Evolutionary conservation across 2,329 filamentous ascomycete species (phyloP).

Genomic region (Orbilia brochopaga): DNA sequence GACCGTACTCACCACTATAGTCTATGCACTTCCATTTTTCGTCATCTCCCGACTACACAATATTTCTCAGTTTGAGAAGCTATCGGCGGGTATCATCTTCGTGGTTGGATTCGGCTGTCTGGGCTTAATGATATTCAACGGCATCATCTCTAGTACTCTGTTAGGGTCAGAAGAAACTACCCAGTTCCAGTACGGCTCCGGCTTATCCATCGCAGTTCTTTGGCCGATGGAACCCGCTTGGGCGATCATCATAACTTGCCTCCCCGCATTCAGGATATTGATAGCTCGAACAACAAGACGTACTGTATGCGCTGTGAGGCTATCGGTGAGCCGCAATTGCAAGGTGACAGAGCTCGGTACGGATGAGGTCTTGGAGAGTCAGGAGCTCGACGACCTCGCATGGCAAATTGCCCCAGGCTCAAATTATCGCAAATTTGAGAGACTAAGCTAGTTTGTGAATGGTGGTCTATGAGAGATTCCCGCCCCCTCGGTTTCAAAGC

Average conservation of each 20-base stretch:
- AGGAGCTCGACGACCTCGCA: too few species aligned
- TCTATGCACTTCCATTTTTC: slow-evolving; percentile 9
- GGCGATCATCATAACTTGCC: slow-evolving; percentile 19
- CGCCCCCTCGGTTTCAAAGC: too few species aligned
- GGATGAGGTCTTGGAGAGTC: too few species aligned
- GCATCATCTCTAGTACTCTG: neutral
- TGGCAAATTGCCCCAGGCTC: too few species aligned
- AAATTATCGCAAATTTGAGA: too few species aligned
- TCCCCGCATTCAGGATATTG: slow-evolving; percentile 8
- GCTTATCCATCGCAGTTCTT: neutral
- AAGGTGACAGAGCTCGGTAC: neutral
- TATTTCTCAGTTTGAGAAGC: neutral
- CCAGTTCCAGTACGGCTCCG: neutral
- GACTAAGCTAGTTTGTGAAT: too few species aligned
- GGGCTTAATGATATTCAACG: slow-evolving; percentile 13
- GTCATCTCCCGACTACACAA: slow-evolving; percentile 5
- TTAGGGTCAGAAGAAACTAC: neutral
- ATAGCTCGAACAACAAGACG: neutral
- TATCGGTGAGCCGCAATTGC: neutral
- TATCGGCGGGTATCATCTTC: neutral
- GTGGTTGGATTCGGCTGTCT: slow-evolving; percentile 1
- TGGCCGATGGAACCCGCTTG: slow-evolving; percentile 17
- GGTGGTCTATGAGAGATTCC: too few species aligned
- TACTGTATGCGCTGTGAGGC: neutral
- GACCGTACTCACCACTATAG: neutral